Base-by-base conservation (phyloP, 208 protist genomes). In the Borovskyia barvae region DNA sequence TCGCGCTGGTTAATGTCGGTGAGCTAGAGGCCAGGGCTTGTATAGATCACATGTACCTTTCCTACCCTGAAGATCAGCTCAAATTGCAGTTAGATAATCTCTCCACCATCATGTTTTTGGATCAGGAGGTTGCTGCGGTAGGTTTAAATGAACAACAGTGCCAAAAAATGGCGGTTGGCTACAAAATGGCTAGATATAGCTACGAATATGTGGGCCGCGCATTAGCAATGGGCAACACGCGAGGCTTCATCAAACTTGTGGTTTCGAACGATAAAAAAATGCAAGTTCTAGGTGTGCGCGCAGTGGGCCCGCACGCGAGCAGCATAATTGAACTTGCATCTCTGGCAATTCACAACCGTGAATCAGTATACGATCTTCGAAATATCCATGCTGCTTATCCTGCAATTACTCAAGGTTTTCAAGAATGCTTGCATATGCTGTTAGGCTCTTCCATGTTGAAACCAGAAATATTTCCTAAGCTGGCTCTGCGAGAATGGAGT, bases 71-170 rank as follows among this genome's bases (percentile, higher is more conserved):
- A 49, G 79, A 80, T 2, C 78, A 94, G 48, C 55, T 85, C 40
- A 72, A 72, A 54, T 65, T 81, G 19, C 48, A 62, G 26, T 59
- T 94, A 1, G 85, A 95, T 63, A 97, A 97, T 37, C 59, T 97
- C 5, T 97, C 91, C 17, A 94, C 87, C 12, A 97, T 97, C 57
- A 94, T 97, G 88, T 97, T 97, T 63, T 73, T 97, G 4, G 87
- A 96, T 62, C 86, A 93, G 53, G 87, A 97, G 43, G 85, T 97
- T 4, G 86, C 91, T 1, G 75, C 84, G 9, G 88, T 95, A 4
- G 91, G 91, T 0, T 54, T 94, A 35, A 97, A 97, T 60, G 91
- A 97, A 59, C 81, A 91, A 60, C 75, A 92, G 51, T 94, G 87
- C 45, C 66, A 68, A 26, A 77, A 80, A 6, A 54, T 71, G 43